Base-by-base conservation (phyloP, 1,284 basidiomycete species). In the Earliella scabrosa region DNA sequence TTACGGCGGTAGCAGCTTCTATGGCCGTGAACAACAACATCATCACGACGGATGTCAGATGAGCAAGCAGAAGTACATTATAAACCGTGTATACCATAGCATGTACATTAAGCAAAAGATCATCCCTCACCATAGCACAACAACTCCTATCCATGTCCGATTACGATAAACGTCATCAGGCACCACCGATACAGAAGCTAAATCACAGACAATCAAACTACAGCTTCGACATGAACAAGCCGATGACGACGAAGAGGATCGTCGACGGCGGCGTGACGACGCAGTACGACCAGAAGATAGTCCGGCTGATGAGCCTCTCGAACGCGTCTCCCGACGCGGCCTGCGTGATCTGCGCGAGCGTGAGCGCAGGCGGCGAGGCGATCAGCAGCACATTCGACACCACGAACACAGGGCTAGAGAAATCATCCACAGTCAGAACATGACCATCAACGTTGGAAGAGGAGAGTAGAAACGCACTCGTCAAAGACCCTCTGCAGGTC, bases 271-370 rank as follows among this genome's bases (percentile, higher is more conserved):
- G 92, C 0, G 93, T 95, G 51, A 95, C 77, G 23, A 93, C 75
- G 67, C 88, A 90, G 65, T 92, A 93, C 3, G 86, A 79, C 90
- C 91, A 92, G 70, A 92, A 93, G 49, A 93, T 86, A 0, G 91
- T 92, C 24, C 86, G 77, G 58, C 86, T 89, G 67, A 98, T 93
- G 46, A 98, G 81, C 6, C 93, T 80, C 73, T 98, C 95, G 68
- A 98, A 97, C 0, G 92, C 89, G 67, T 94, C 92, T 10, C 92
- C 92, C 1, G 88, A 89, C 2, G 87, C 91, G 4, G 91, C 91
- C 73, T 93, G 91, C 1, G 93, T 95, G 67, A 97, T 94, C 79
- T 96, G 91, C 7, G 90, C 90, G 26, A 93, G 82, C 2, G 91
- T 92, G 60, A 93, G 72, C 1, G 93, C 93, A 0, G 93, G 91